Evolutionary conservation across 1,139 yeast species (phyloP), one percentile per base, ranked within the genome.

Genomic region (Yamadazyma mexicana): DNA sequence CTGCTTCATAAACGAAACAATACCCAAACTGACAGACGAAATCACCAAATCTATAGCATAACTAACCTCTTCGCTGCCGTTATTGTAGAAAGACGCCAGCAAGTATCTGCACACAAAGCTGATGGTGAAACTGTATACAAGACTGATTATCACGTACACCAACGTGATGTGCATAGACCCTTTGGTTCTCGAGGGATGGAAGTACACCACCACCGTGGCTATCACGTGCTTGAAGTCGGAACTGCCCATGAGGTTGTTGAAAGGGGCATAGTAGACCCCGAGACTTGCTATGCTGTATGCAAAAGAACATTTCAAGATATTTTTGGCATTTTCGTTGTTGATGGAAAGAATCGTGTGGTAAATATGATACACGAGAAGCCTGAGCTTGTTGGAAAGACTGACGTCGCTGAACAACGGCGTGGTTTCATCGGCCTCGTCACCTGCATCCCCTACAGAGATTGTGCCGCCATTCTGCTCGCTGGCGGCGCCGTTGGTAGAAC

Each of bases 81-180:
- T 50, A 12, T 65, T 63, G 47, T 64, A 75, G 45, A 76, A 72
- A 7, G 57, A 48, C 5, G 81, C 70, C 4, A 87, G 74, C 1
- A 80, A 54, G 5, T 66, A 56, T 59, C 87, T 73, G 33, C 88
- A 75, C 1, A 69, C 54, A 25, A 81, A 59, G 2, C 87, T 76
- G 5, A 83, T 73, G 1, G 71, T 46, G 37, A 83, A 75, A 37
- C 85, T 77, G 63, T 74, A 86, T 1, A 66, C 42, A 15, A 87
- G 60, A 0, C 91, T 72, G 3, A 77, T 46, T 0, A 72, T 50
- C 10, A 82, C 92, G 61, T 78, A 87, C 33, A 78, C 54, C 17
- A 85, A 59, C 8, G 89, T 80, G 55, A 87, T 89, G 42, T 81
- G 76, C 94, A 87, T 87, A 17, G 87, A 79, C 0, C 96, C 96